Percentiles rank a stretch among this genome's conserved stretches.
Evolutionary conservation across 345 rosid genomes (phyloP).

Genomic region (Brassica incana): DNA sequence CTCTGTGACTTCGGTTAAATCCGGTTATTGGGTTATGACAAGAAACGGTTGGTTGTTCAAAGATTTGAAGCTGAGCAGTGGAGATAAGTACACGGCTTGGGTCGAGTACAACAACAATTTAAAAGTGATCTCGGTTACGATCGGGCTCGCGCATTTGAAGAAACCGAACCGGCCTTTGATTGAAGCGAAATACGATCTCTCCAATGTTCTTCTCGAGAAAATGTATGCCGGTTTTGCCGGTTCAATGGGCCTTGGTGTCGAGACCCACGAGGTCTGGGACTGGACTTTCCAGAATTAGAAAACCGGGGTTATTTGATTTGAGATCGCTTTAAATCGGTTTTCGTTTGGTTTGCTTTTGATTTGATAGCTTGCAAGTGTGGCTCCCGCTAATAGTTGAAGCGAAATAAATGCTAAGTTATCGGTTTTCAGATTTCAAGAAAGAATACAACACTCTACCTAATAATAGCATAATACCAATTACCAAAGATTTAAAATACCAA

Average conservation of each 20-base stretch:
- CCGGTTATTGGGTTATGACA: slow-evolving; percentile 41
- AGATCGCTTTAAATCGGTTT: background rate
- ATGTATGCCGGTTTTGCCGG: slow-evolving; percentile 42
- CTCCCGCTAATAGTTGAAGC: background rate
- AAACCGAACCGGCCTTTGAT: slow-evolving; percentile 44
- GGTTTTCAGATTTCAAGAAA: background rate
- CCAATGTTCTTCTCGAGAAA: slow-evolving; percentile 26
- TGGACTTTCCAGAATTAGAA: slow-evolving; percentile 35
- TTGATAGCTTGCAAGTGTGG: background rate
- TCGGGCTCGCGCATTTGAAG: slow-evolving; percentile 19
- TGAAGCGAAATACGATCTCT: slow-evolving; percentile 33
- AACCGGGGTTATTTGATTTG: background rate
- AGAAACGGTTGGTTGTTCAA: slow-evolving; percentile 36
- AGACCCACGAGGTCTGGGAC: slow-evolving; percentile 43
- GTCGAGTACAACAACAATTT: slow-evolving; percentile 36
- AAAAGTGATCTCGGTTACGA: slow-evolving; percentile 27
- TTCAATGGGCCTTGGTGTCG: slow-evolving; percentile 35
- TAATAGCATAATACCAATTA: background rate
- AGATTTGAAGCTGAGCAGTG: slow-evolving; percentile 39
- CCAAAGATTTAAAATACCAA: background rate
- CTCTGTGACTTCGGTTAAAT: slow-evolving; percentile 35
- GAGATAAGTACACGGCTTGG: slow-evolving; percentile 41
- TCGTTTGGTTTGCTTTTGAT: background rate
- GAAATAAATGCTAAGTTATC: background rate
- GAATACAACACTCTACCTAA: background rate